These are phyloP conservation scores for Leptographium radiaticola DNA, from an alignment of 2,329 filamentous ascomycete genomes.

Conservation along the genomic window DNA sequence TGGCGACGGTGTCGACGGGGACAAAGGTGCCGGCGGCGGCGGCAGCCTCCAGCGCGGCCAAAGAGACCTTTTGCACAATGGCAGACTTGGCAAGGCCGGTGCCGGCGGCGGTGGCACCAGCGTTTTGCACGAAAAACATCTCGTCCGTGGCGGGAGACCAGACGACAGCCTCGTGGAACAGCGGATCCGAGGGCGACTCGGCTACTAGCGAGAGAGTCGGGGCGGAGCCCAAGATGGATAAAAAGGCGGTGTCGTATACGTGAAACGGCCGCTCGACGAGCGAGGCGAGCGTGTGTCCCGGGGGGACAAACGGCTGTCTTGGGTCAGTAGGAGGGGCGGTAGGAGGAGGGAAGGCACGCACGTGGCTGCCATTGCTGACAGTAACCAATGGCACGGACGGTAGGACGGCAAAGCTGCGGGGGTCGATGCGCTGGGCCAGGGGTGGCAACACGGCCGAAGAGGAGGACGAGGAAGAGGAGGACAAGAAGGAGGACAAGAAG, in stretches of 20 bases:
- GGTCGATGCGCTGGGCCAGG: conserved; percentile 29
- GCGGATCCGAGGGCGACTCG: conserved; percentile 26
- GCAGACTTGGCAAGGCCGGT: conserved; percentile 38
- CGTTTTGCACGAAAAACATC: conserved; percentile 41
- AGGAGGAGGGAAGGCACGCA: not conserved
- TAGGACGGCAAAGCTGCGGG: conserved; percentile 29
- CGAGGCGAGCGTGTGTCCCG: conserved; percentile 24
- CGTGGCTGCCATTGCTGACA: conserved; percentile 19
- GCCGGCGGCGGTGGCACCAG: conserved; percentile 30
- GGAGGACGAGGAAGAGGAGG: not conserved
- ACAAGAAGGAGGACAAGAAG: too few species aligned
- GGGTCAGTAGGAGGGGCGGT: not conserved
- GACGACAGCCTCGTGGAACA: conserved; percentile 43
- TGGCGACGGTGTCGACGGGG: conserved; percentile 23
- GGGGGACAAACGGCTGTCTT: conserved; percentile 27
- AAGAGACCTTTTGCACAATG: conserved; percentile 35
- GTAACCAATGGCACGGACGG: conserved; percentile 25
- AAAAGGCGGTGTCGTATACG: conserved; percentile 38
- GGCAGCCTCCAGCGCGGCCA: conserved; percentile 26
- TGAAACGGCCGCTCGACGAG: conserved; percentile 29
- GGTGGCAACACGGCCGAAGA: conserved; percentile 13
- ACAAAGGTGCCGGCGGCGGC: conserved; percentile 8
- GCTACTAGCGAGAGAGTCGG: conserved; percentile 38
- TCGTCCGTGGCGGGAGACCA: conserved; percentile 37
- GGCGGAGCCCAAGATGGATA: conserved; percentile 32